A percentile compares a stretch with the other conserved stretches of the same genome.
Evolutionary conservation across 768 basidiomycete species (phyloP).

Genomic region (Chalciporus piperatus): DNA sequence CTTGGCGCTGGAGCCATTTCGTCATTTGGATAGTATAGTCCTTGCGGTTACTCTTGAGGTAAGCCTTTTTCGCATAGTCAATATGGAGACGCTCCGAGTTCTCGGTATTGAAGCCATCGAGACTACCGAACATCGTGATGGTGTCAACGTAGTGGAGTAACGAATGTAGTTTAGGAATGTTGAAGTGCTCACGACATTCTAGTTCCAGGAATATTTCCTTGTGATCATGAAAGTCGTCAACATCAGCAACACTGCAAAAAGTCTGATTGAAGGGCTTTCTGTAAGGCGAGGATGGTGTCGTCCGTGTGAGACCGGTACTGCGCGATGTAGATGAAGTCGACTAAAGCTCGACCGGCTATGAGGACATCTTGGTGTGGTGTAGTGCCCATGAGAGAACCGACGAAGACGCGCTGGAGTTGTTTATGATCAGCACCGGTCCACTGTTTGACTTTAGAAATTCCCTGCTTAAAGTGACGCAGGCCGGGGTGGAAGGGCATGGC

Average conservation of each 20-base stretch:
- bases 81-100: conserved; percentile 36
- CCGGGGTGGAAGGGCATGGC: too few species aligned
- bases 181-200: background rate
- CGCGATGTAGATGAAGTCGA: conserved; percentile 41
- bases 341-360: background rate
- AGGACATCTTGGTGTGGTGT: background rate
- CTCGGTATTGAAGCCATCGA: conserved; percentile 37
- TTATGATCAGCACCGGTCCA: too few species aligned
- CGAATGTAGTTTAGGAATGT: conserved; percentile 30
- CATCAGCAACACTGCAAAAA: too few species aligned
- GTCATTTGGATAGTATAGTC: background rate
- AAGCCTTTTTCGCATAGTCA: conserved; percentile 22
- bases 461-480: too few species aligned
- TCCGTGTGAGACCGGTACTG: background rate
- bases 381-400: background rate
- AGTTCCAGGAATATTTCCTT: conserved; percentile 31
- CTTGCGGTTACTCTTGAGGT: background rate
- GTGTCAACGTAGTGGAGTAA: conserved; percentile 25
- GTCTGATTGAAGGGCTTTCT: conserved; percentile 25
- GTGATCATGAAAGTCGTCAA: conserved; percentile 25
- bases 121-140: conserved; percentile 28
- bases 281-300: conserved; percentile 23
- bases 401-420: too few species aligned
- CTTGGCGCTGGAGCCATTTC: background rate
- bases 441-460: too few species aligned